Evolutionary conservation across 257 asterid species (phyloP).

Genomic region (Echites panduratus): DNA sequence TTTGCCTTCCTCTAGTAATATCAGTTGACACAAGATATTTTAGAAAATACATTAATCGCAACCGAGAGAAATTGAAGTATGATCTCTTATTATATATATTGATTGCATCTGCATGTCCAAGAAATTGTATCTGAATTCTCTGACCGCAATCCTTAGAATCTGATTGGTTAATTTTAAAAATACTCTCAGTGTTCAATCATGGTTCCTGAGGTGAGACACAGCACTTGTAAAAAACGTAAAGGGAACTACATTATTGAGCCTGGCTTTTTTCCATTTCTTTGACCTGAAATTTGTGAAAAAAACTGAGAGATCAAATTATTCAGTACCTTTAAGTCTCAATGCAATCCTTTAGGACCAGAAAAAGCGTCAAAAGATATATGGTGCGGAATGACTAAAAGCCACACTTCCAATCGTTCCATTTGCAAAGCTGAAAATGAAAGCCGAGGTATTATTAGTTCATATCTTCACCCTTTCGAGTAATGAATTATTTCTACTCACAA

Average conservation of each 20-base stretch:
- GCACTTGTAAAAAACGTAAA: background rate
- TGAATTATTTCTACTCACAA: no score
- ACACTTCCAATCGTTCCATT: background rate
- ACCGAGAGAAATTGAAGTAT: no score
- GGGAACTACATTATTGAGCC: constrained; percentile 18
- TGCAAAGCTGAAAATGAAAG: background rate
- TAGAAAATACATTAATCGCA: background rate
- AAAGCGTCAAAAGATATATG: background rate
- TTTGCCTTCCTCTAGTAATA: background rate
- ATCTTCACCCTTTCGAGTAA: no score
- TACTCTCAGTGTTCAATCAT: background rate
- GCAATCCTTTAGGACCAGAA: constrained; percentile 4
- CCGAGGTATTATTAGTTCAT: background rate
- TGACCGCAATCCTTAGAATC: background rate
- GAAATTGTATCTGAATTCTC: background rate
- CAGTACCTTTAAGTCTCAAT: constrained; percentile 9
- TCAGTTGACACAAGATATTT: background rate
- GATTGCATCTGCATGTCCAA: no score
- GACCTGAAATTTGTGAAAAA: constrained; percentile 4
- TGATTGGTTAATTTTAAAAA: background rate
- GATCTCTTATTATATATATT: no score
- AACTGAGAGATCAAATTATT: background rate
- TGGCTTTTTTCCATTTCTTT: constrained; percentile 20
- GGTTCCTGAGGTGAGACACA: constrained; percentile 2
- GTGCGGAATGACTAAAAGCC: constrained; percentile 7